Evolutionary conservation across 2,329 filamentous ascomycete species (phyloP).

Genomic region (Colletotrichum ledebouriae): DNA sequence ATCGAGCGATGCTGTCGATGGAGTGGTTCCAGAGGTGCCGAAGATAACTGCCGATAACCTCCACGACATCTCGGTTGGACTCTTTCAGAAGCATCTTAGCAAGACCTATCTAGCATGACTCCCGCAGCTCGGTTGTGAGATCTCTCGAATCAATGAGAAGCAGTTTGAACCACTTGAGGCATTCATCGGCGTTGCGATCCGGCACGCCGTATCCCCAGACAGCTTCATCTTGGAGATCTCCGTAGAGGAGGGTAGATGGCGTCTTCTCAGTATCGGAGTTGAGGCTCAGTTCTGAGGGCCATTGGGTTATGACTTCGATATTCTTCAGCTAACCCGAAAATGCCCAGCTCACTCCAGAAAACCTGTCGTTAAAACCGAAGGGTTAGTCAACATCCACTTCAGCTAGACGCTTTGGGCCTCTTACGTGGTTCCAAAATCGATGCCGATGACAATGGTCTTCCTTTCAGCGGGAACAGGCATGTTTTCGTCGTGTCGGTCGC

Average conservation of each 20-base stretch:
- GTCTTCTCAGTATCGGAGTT: conserved; percentile 51
- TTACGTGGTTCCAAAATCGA: conserved; percentile 63
- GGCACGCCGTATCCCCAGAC: conserved; percentile 53
- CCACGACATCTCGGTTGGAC: conserved; percentile 44
- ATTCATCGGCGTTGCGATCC: conserved; percentile 1
- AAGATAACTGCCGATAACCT: conserved; percentile 52
- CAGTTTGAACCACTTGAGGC: conserved; percentile 59
- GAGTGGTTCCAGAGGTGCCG: conserved; percentile 51
- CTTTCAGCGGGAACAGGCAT: neutral
- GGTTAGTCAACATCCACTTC: neutral
- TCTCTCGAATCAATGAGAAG: conserved; percentile 52
- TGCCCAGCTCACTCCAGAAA: conserved; percentile 58
- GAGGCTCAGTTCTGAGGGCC: conserved; percentile 44
- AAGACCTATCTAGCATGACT: conserved; percentile 44
- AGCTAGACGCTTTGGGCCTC: conserved; percentile 21
- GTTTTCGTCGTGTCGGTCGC: neutral
- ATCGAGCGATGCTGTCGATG: conserved; percentile 46
- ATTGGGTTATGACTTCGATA: conserved; percentile 51
- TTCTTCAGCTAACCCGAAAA: conserved; percentile 47
- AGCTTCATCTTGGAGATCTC: fast-evolving
- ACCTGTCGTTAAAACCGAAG: conserved; percentile 45
- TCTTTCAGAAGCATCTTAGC: conserved; percentile 12
- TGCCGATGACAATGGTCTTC: conserved; percentile 51
- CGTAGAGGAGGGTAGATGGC: conserved; percentile 48
- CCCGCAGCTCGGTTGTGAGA: conserved; percentile 45